Evolutionary conservation across 176 grass and related monocot genomes (phyloP).

Genomic region (Aegilops tauschii): DNA sequence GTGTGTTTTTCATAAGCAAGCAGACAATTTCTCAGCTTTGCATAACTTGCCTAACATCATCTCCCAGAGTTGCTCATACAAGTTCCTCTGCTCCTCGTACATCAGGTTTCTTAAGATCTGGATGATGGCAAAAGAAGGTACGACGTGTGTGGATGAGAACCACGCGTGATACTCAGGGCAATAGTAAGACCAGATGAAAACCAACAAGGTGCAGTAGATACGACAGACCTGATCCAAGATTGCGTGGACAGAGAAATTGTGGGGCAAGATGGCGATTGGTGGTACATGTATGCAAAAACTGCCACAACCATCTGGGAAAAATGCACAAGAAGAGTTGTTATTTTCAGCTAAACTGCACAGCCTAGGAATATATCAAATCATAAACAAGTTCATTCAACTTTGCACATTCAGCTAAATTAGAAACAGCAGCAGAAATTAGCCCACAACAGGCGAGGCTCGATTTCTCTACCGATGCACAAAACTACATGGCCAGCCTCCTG

Average conservation of each 20-base stretch:
- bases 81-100: constrained; percentile 69
- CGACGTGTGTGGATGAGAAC: neutral
- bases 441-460: no score
- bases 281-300: constrained; percentile 89
- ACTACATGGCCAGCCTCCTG: neutral
- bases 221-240: constrained; percentile 82
- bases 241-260: constrained; percentile 67
- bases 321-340: neutral
- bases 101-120: constrained; percentile 70
- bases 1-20: neutral
- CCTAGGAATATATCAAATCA: neutral
- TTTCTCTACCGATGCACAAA: neutral
- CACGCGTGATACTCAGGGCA: neutral
- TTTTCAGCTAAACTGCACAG: constrained; percentile 2
- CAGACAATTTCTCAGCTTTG: constrained; percentile 40
- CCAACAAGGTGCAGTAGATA: neutral
- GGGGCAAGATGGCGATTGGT: constrained; percentile 73
- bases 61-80: constrained; percentile 67
- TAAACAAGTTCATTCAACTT: neutral
- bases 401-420: neutral
- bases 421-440: no score
- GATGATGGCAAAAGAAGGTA: neutral
- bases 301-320: constrained; percentile 93
- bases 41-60: constrained; percentile 52
- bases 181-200: neutral